phyloP scores from a whole-genome alignment of 1,284 basidiomycete genomes.

The Moesziomyces sp. region DNA sequence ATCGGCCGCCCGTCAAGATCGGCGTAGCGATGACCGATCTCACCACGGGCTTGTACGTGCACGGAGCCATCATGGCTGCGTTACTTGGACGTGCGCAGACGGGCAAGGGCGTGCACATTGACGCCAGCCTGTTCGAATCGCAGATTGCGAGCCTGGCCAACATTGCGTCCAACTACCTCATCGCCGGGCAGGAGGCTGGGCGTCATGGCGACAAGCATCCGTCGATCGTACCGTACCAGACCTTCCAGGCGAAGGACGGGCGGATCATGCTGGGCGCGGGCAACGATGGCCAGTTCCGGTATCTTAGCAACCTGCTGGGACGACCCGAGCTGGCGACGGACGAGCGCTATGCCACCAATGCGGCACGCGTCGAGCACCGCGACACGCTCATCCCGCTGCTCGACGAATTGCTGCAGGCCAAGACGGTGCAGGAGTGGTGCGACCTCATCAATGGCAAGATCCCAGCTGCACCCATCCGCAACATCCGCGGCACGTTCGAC shows the following conservation, averaged over 20 bases:
- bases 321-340: slow-evolving; percentile 33
- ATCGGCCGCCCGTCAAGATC: slow-evolving; percentile 83
- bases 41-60: slow-evolving; percentile 90
- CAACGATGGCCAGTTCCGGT: slow-evolving; percentile 82
- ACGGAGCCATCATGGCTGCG: slow-evolving; percentile 91
- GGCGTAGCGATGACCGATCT: slow-evolving; percentile 87
- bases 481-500: slow-evolving; percentile 86
- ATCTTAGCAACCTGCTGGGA: slow-evolving; percentile 33
- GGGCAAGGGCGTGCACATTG: slow-evolving; percentile 88
- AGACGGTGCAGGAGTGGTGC: slow-evolving; percentile 56
- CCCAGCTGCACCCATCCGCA: slow-evolving; percentile 76
- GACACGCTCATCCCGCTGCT: slow-evolving; percentile 79
- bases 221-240: slow-evolving; percentile 61
- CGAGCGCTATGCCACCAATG: slow-evolving; percentile 71
- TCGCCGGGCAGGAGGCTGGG: slow-evolving; percentile 84
- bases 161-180: slow-evolving; percentile 91
- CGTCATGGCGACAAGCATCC: slow-evolving; percentile 89
- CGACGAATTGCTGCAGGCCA: slow-evolving; percentile 69
- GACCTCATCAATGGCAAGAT: slow-evolving; percentile 51
- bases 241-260: slow-evolving; percentile 44
- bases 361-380: slow-evolving; percentile 80
- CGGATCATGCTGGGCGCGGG: slow-evolving; percentile 79
- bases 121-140: slow-evolving; percentile 76
- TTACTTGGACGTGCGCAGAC: slow-evolving; percentile 84
- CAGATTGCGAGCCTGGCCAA: slow-evolving; percentile 91